phyloP scores from a whole-genome alignment of 1,139 yeast genomes.

The Wickerhamiella infanticola region DNA sequence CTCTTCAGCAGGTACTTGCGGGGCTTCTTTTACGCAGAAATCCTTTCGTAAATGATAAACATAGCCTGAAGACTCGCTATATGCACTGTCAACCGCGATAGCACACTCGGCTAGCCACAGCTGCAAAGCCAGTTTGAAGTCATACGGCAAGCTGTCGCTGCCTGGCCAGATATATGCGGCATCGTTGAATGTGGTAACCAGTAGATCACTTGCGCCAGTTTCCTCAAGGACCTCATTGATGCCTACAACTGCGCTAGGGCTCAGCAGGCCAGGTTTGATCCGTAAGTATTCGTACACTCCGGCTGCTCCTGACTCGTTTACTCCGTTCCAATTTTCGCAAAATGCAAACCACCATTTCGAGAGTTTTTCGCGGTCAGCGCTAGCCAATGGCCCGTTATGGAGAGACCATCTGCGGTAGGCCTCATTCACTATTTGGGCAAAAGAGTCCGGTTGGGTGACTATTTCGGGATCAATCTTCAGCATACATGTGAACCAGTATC shows the following conservation, averaged over 20 bases:
- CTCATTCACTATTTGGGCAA: neutral
- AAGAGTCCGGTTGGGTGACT: neutral
- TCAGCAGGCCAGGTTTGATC: conserved; percentile 12
- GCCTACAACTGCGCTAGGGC: conserved; percentile 5
- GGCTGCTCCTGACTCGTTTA: neutral
- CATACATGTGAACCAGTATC: conserved; percentile 5
- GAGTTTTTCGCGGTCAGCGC: neutral
- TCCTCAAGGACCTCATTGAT: conserved; percentile 2
- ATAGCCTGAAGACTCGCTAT: neutral
- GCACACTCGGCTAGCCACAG: conserved; percentile 8
- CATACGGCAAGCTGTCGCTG: neutral
- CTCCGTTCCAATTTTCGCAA: neutral
- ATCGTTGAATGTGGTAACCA: conserved; percentile 5
- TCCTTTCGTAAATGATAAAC: neutral
- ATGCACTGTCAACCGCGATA: neutral
- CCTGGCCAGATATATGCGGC: conserved; percentile 11
- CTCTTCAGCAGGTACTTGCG: neutral
- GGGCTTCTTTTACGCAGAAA: too few species aligned
- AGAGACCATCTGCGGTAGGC: conserved; percentile 2
- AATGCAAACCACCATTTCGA: conserved; percentile 1
- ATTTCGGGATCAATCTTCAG: neutral
- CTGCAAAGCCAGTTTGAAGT: conserved; percentile 8
- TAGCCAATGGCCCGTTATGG: conserved; percentile 2
- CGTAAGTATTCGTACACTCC: conserved; percentile 2
- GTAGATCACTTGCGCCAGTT: conserved; percentile 5